Evolutionary conservation across 306 rosid genomes (phyloP).

Genomic region (Arachis stenosperma): DNA sequence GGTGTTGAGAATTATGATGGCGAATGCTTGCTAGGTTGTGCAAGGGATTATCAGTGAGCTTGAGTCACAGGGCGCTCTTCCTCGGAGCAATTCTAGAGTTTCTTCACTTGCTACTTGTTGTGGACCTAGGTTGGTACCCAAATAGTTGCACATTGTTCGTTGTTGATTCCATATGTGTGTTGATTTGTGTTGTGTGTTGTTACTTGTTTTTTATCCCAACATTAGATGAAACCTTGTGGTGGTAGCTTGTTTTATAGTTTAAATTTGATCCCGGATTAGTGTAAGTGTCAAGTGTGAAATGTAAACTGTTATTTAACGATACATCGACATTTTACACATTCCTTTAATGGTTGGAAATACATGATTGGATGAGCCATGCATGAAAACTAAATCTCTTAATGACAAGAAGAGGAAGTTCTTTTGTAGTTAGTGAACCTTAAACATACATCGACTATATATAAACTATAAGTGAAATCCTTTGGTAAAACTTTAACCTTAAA

Average conservation of each 20-base stretch:
- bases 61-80: conserved; percentile 98
- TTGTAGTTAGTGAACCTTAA: conserved; percentile 16
- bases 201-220: conserved; percentile 41
- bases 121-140: conserved; percentile 88
- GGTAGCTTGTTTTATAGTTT: neutral
- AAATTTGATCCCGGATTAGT: neutral
- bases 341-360: neutral
- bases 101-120: conserved; percentile 98
- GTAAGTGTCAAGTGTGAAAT: neutral
- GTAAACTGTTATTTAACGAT: neutral
- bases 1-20: conserved; percentile 34
- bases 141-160: neutral
- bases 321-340: neutral
- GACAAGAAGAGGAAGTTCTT: conserved; percentile 20
- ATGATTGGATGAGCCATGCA: neutral
- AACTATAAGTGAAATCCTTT: conserved; percentile 6
- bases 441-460: neutral
- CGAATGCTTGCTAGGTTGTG: conserved; percentile 65
- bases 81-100: conserved; percentile 97
- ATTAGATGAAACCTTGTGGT: neutral
- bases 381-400: neutral
- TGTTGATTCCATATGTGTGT: neutral
- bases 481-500: neutral
- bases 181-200: conserved; percentile 25
- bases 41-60: conserved; percentile 97